Evolutionary conservation across 2,329 filamentous ascomycete genomes (phyloP), one percentile per base, ranked within the genome.

Genomic region (Trichoderma polysporum): DNA sequence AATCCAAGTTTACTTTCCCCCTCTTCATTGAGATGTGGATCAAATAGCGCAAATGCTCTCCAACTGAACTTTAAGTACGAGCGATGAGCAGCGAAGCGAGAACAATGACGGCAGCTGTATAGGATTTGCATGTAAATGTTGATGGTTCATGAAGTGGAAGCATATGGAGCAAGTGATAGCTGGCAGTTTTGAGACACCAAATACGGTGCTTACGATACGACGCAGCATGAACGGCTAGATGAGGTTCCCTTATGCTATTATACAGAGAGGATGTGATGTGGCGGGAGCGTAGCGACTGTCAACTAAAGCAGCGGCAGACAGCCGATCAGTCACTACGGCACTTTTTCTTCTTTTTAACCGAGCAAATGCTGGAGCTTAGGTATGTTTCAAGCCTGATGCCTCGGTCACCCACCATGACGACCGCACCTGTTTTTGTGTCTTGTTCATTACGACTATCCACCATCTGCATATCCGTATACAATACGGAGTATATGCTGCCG

Each of bases 11-110:
- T 47, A 12, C 25, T 19, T 27, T 45, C 31, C 19, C 50, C 33
- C 60, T 35, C 22, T 50, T 31, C 33, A 35, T 29, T 29, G 7
- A 6, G 37, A 35, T 54, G 60, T 64, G 60, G 60, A 64, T 33
- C 37, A 64, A 45, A 56, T 64, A 54, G 50, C 47, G 60, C 60
- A 56, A 15, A 64, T 47, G 27, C 60, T 63, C 60, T 45, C 19
- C 49, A 54, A 25, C 6, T 56, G 27, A 56, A 45, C 50, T 25
- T 35, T 52, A 50, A 41, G 60, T 47, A 64, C 29, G 50, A 35
- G 50, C 35, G 27, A 54, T 33, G 50, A 47, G 60, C 8, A 63
- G n/a, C 49, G 35, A 54, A 41, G 19, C 3, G 15, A n/a, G 52
- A 13, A 31, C 27, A 29, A 52, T 52, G 15, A n/a, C 17, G 49